These are phyloP conservation scores for Vigna angularis DNA, from an alignment of 306 rosid genomes.

Conservation along the genomic window DNA sequence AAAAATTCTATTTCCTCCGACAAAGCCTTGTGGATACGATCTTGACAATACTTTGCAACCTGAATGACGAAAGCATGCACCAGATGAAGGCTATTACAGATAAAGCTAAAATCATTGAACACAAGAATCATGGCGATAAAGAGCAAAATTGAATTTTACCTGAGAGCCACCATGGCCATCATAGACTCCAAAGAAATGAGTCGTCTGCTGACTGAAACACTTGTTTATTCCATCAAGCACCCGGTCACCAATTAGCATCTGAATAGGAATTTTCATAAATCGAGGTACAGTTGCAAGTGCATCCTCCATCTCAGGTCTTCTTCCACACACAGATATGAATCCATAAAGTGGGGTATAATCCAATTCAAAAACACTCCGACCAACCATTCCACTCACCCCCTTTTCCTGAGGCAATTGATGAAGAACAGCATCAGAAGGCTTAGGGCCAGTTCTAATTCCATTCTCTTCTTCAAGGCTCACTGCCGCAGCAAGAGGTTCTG, in stretches of 20 bases:
- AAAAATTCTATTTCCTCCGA: conserved; percentile 80
- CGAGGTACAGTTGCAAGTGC: conserved; percentile 72
- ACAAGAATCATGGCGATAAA: conserved; percentile 16
- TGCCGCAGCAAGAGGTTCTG: conserved; percentile 53
- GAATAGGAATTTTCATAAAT: conserved; percentile 71
- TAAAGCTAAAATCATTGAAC: not conserved
- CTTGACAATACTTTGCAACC: conserved; percentile 92
- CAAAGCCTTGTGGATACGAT: conserved; percentile 77
- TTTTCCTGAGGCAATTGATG: conserved; percentile 68
- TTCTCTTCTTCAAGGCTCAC: conserved; percentile 62
- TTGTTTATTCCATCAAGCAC: conserved; percentile 66
- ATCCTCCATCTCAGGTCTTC: conserved; percentile 98
- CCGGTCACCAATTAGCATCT: conserved; percentile 73
- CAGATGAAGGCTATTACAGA: conserved; percentile 9
- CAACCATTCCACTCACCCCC: conserved; percentile 52
- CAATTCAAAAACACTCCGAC: conserved; percentile 87
- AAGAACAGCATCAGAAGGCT: conserved; percentile 54
- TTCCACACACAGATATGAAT: conserved; percentile 72
- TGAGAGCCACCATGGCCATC: conserved; percentile 97
- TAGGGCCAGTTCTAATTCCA: conserved; percentile 52
- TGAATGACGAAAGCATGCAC: conserved; percentile 46
- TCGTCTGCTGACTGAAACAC: conserved; percentile 62
- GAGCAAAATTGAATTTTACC: conserved; percentile 50
- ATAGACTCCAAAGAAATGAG: conserved; percentile 89
- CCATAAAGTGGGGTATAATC: conserved; percentile 91